Conservation (phyloP, 306 rosid genomes). For the Astragalus membranaceus region DNA sequence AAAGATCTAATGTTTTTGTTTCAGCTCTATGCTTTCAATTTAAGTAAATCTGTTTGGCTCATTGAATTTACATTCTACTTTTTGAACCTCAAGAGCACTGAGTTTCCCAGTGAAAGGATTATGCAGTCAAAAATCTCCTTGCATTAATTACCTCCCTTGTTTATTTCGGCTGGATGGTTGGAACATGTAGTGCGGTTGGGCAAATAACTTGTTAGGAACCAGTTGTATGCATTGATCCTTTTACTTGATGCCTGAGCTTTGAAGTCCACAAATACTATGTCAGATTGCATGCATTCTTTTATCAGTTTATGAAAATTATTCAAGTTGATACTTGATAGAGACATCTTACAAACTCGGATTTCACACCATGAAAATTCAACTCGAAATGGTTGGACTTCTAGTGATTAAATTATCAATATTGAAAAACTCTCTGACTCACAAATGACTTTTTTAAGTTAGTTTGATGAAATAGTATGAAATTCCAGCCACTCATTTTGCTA, state of each 20-base stretch:
- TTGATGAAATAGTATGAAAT: background rate
- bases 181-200: background rate
- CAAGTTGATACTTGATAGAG: conserved; percentile 4
- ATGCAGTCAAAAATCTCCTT: background rate
- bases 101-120: conserved; percentile 2
- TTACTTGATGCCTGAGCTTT: background rate
- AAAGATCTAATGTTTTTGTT: background rate
- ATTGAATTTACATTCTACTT: conserved; percentile 14
- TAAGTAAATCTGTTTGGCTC: background rate
- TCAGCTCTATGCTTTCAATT: conserved; percentile 18
- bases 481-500: conserved; percentile 2
- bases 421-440: background rate
- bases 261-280: background rate
- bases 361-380: background rate
- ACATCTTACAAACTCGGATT: background rate
- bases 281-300: background rate
- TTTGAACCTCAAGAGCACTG: conserved; percentile 1
- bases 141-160: background rate
- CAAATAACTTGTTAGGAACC: background rate
- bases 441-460: background rate
- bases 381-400: background rate
- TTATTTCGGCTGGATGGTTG: conserved; percentile 10
- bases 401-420: background rate
- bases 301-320: background rate
- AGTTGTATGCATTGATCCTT: background rate